A percentile compares a stretch with the other conserved stretches of the same genome.
These are phyloP conservation scores for Parietaria judaica DNA, from an alignment of 306 rosid species.

Conservation along the genomic window DNA sequence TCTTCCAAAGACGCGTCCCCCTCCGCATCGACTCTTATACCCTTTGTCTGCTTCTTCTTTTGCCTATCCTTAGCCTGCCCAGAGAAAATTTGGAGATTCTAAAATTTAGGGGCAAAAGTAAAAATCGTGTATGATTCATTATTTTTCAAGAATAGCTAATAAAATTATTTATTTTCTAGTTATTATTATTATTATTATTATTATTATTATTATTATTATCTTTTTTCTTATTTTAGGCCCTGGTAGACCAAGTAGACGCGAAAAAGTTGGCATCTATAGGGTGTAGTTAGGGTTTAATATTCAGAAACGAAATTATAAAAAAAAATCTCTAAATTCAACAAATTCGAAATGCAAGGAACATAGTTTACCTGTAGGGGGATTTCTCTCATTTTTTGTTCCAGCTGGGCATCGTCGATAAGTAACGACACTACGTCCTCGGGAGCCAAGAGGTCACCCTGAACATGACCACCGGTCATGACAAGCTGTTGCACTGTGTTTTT, in stretches of 20 bases:
- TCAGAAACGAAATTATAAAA: too few species aligned
- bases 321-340: background rate
- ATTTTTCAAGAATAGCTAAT: too few species aligned
- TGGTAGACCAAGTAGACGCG: background rate
- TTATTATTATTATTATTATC: too few species aligned
- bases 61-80: slow-evolving; percentile 75
- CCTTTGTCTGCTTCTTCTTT: slow-evolving; percentile 69
- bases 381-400: slow-evolving; percentile 86
- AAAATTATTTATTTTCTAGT: too few species aligned
- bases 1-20: slow-evolving; percentile 94
- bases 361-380: slow-evolving; percentile 65
- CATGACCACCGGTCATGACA: slow-evolving; percentile 98
- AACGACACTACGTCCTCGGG: slow-evolving; percentile 96
- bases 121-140: too few species aligned
- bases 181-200: too few species aligned
- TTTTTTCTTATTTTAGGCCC: background rate
- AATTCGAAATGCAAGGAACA: slow-evolving; percentile 1
- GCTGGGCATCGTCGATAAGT: slow-evolving; percentile 91
- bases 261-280: background rate
- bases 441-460: slow-evolving; percentile 92
- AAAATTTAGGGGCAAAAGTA: background rate
- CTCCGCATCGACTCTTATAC: slow-evolving; percentile 76
- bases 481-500: slow-evolving; percentile 98
- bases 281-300: too few species aligned
- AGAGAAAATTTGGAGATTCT: slow-evolving; percentile 12